A percentile compares a stretch with the other conserved stretches of the same genome.
These are phyloP conservation scores for Diaporthe ilicicola DNA, from an alignment of 2,329 filamentous ascomycete genomes.

Conservation along the genomic window DNA sequence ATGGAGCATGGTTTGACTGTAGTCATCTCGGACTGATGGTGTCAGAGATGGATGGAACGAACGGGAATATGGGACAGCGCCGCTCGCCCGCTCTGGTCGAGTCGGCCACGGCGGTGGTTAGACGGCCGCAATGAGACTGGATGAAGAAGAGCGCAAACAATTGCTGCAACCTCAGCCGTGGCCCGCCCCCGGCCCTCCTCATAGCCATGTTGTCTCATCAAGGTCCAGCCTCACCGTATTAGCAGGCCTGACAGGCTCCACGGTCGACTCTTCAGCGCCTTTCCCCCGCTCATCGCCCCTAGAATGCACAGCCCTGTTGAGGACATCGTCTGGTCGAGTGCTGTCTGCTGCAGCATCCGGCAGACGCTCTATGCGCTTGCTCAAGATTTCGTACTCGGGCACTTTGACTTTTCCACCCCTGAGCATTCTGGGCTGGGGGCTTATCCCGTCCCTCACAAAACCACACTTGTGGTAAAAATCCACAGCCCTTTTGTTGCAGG, in stretches of 20 bases:
- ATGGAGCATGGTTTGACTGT: no score
- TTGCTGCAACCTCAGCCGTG: background rate
- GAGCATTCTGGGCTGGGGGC: slow-evolving; percentile 61
- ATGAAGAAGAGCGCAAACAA: background rate
- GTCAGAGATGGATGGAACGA: no score
- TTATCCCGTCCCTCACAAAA: slow-evolving; percentile 63
- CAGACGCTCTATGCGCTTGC: slow-evolving; percentile 48
- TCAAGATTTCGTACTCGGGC: slow-evolving; percentile 69
- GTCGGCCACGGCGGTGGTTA: no score
- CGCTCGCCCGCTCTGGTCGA: no score
- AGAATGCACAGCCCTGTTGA: no score
- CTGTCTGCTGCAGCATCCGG: background rate
- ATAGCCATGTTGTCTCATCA: background rate
- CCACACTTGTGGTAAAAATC: slow-evolving; percentile 70
- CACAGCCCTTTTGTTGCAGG: slow-evolving; percentile 64
- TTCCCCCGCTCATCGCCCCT: background rate
- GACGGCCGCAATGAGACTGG: background rate
- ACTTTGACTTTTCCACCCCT: slow-evolving; percentile 61
- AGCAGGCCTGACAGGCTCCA: background rate
- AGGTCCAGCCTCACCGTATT: slow-evolving; percentile 11
- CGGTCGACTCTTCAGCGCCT: background rate
- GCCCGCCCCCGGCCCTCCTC: background rate
- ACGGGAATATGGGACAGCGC: no score
- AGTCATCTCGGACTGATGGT: no score
- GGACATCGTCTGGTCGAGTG: background rate